Conservation (phyloP, 768 basidiomycete genomes). For the Boletus rex-veris region DNA sequence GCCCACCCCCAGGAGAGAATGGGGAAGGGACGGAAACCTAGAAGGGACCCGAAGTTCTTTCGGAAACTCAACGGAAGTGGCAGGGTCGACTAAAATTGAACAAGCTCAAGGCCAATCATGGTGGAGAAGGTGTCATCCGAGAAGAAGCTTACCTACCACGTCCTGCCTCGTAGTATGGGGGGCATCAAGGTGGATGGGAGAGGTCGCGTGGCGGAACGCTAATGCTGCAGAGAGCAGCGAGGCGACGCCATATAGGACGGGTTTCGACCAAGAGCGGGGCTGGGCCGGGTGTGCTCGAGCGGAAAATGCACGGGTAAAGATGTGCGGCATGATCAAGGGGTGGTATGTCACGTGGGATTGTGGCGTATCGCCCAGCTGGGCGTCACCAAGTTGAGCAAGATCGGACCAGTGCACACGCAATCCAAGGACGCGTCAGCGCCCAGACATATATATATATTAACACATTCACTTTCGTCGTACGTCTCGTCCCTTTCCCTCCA, state of each 20-base stretch:
- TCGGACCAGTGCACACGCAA: slow-evolving; percentile 13
- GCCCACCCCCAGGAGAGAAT: slow-evolving; percentile 78
- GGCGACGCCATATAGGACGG: slow-evolving; percentile 33
- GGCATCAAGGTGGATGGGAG: slow-evolving; percentile 45
- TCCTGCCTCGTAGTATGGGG: slow-evolving; percentile 21
- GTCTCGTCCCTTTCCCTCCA: slow-evolving; percentile 20
- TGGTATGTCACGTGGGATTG: slow-evolving; percentile 12
- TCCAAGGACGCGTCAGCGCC: slow-evolving; percentile 29
- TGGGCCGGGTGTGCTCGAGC: background rate
- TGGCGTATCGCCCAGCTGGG: background rate
- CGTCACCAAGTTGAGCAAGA: background rate
- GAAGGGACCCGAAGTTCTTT: slow-evolving; percentile 60
- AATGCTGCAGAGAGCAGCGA: slow-evolving; percentile 32
- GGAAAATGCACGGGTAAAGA: background rate
- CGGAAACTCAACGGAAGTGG: slow-evolving; percentile 72
- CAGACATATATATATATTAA: slow-evolving; percentile 15
- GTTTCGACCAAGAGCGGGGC: slow-evolving; percentile 14
- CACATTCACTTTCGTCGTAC: slow-evolving; percentile 16
- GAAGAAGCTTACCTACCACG: slow-evolving; percentile 19
- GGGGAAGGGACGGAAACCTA: slow-evolving; percentile 55
- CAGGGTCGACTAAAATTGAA: slow-evolving; percentile 56
- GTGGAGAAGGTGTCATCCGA: too few species aligned
- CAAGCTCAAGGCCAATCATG: background rate
- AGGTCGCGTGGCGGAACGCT: slow-evolving; percentile 20
- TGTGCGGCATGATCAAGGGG: slow-evolving; percentile 8